These are phyloP conservation scores for Ceratobasidium sp. DNA, from an alignment of 1,284 basidiomycete species.

Conservation along the genomic window DNA sequence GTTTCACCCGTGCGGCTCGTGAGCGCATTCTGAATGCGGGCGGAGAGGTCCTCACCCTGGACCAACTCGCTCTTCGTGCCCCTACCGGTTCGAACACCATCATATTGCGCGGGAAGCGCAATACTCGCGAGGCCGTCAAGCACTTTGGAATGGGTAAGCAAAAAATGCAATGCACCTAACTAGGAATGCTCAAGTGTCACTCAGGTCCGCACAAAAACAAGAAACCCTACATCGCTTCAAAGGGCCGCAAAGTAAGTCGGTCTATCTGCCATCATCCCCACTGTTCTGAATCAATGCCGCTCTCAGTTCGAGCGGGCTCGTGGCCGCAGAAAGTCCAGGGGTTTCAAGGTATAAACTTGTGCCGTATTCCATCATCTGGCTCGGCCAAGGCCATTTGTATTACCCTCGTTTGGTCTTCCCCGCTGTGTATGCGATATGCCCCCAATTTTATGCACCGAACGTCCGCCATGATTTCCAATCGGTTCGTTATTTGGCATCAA, in stretches of 20 bases:
- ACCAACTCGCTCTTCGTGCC: constrained; percentile 94
- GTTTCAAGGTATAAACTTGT: constrained; percentile 41
- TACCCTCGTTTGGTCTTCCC: constrained; percentile 30
- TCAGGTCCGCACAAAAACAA: constrained; percentile 87
- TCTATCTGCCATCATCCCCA: background rate
- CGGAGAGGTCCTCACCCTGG: constrained; percentile 94
- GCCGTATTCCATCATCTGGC: constrained; percentile 20
- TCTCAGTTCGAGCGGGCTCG: constrained; percentile 83
- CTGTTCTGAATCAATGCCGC: background rate
- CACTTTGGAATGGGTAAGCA: constrained; percentile 91
- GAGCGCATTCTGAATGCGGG: constrained; percentile 96
- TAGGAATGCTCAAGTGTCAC: background rate
- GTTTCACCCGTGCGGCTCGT: constrained; percentile 92
- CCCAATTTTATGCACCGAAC: constrained; percentile 44
- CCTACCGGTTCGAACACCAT: constrained; percentile 97
- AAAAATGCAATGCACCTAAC: constrained; percentile 49
- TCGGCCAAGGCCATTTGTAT: constrained; percentile 37
- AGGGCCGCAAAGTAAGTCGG: constrained; percentile 86
- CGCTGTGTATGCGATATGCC: constrained; percentile 42
- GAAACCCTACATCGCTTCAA: constrained; percentile 92
- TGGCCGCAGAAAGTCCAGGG: constrained; percentile 81
- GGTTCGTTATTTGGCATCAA: background rate
- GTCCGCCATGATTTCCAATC: constrained; percentile 33
- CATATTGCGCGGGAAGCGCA: constrained; percentile 91
- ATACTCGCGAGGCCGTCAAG: constrained; percentile 91